Evolutionary conservation across 176 grass and related monocot species (phyloP).

Genomic region (Oryza meridionalis): DNA sequence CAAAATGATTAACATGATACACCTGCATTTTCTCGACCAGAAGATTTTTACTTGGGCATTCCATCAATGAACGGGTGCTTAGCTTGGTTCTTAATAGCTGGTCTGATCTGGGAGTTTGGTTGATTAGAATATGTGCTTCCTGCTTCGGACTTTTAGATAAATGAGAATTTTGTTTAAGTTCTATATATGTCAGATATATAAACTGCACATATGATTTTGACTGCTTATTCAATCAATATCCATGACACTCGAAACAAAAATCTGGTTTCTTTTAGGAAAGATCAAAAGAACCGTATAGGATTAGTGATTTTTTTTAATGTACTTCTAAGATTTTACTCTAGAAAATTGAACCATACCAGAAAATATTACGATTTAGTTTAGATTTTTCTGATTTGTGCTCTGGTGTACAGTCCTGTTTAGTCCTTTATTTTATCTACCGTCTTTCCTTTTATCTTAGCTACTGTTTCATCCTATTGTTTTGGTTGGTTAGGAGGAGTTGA

Average conservation of each 20-base stretch:
- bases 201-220: conserved; percentile 5
- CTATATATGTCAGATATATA: background rate
- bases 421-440: background rate
- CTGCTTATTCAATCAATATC: background rate
- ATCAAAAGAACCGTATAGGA: background rate
- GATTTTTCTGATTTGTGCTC: background rate
- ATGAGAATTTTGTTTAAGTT: background rate
- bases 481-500: conserved; percentile 73
- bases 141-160: background rate
- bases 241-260: background rate
- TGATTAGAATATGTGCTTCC: background rate
- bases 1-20: background rate
- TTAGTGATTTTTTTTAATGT: conserved; percentile 2
- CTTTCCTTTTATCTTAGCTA: background rate
- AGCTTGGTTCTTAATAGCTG: background rate
- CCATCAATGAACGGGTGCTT: background rate
- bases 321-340: background rate
- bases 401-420: background rate
- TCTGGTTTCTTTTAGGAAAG: background rate
- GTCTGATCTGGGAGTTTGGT: conserved; percentile 5
- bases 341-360: background rate
- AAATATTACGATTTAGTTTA: background rate
- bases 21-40: background rate
- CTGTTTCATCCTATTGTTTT: conserved; percentile 15
- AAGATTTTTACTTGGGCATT: background rate